Evolutionary conservation across 2,329 filamentous ascomycete species (phyloP), one percentile per base, ranked within the genome.

Genomic region (Colletotrichum tropicale): DNA sequence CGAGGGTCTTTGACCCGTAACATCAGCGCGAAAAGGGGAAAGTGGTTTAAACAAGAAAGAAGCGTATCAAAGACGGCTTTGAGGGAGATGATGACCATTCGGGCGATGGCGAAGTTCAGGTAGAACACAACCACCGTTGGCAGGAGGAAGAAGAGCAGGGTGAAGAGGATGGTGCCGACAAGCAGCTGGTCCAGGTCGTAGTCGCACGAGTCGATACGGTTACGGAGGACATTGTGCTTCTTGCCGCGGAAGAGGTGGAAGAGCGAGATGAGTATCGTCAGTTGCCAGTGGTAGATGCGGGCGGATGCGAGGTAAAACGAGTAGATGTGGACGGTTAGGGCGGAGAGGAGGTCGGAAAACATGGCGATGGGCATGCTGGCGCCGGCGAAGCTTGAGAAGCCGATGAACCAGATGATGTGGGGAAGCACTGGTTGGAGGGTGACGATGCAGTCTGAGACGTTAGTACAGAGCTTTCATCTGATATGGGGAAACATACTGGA

Each of bases 181-280:
- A 99, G 92, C 6, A 99, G 91, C 85, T 99, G 98, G 83, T 99
- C 97, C 28, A 99, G 91, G 83, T 98, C 97, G 86, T 99, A 99
- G 86, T 98, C 97, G 88, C 97, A 99, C 62, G 96, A 98, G 83
- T 99, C 97, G 81, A 99, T 98, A 85, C 97, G 96, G 82, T 98
- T 98, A 77, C 98, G 94, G 26, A 99, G 91, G 18, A 99, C 94
- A 80, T 99, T 99, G 82, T 98, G 94, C 85, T 99, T 99, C 87
- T 98, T 98, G 74, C 97, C 98, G 36, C 96, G 95, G 83, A 99
- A 99, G 12, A 99, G 92, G 83, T 99, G 98, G 85, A 99, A 99
- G n/a, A 99, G 92, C 13, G 96, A 98, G 78, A 96, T 93, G 78
- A 99, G 94, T 77, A 99, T 98, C 5, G 94, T 98, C 76, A 99